Evolutionary conservation across 495 filamentous ascomycete genomes (phyloP).

Genomic region (Penicillium coffeae): DNA sequence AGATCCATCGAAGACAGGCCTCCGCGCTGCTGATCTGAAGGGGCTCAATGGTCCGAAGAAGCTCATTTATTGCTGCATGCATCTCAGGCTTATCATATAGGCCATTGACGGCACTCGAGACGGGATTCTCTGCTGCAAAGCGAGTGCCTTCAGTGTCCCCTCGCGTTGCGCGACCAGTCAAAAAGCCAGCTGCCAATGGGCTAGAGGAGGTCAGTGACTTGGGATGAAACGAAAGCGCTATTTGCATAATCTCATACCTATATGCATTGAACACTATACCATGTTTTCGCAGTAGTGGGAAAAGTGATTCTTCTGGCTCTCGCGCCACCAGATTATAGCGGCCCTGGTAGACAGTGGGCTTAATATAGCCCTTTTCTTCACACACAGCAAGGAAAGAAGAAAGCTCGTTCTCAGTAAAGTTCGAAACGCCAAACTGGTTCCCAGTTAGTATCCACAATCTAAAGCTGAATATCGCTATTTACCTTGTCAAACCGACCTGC

Average conservation of each 20-base stretch:
- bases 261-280: conserved; percentile 50
- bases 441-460: not conserved
- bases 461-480: not conserved
- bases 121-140: conserved; percentile 13
- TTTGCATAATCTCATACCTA: too few species aligned
- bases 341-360: conserved; percentile 41
- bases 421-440: conserved; percentile 37
- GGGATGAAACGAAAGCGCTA: not conserved
- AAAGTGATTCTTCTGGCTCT: conserved; percentile 41
- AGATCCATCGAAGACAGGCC: conserved; percentile 32
- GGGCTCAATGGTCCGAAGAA: conserved; percentile 8
- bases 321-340: conserved; percentile 40
- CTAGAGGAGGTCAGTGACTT: conserved; percentile 3
- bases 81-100: conserved; percentile 22
- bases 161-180: conserved; percentile 39
- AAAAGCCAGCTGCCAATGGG: conserved; percentile 48
- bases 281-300: conserved; percentile 50
- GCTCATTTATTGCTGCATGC: conserved; percentile 17
- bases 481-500: conserved; percentile 24
- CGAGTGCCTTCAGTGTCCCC: conserved; percentile 25
- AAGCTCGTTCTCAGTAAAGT: conserved; percentile 30
- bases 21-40: conserved; percentile 21
- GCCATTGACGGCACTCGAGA: conserved; percentile 8
- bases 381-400: conserved; percentile 32
- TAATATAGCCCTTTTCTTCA: conserved; percentile 32